These are phyloP conservation scores for Hypomontagnella submonticulosa DNA, from an alignment of 495 filamentous ascomycete genomes.

Conservation along the genomic window DNA sequence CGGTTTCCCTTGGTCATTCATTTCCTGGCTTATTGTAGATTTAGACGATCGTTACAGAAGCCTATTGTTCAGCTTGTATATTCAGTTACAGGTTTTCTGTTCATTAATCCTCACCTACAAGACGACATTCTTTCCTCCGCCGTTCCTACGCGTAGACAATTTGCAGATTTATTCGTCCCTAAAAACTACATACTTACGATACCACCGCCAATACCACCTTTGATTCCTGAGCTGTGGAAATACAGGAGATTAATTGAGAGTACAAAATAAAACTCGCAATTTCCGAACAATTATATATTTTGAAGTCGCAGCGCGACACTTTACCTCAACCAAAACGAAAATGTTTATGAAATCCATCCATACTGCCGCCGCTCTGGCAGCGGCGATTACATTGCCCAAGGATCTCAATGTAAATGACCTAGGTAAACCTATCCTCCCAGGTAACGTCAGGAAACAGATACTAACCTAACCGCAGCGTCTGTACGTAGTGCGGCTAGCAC, in stretches of 20 bases:
- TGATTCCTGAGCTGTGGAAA: slow-evolving; percentile 13
- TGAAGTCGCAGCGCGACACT: slow-evolving; percentile 31
- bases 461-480: slow-evolving; percentile 52
- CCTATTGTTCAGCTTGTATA: slow-evolving; percentile 15
- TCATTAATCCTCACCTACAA: slow-evolving; percentile 23
- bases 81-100: slow-evolving; percentile 13
- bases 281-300: slow-evolving; percentile 27
- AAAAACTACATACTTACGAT: slow-evolving; percentile 8
- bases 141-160: slow-evolving; percentile 2
- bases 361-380: slow-evolving; percentile 45
- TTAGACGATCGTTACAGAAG: slow-evolving; percentile 21
- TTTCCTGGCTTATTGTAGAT: slow-evolving; percentile 25
- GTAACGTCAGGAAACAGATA: background rate
- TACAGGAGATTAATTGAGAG: slow-evolving; percentile 24
- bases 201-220: slow-evolving; percentile 10
- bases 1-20: slow-evolving; percentile 11
- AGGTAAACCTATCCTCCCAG: slow-evolving; percentile 38
- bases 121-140: slow-evolving; percentile 8
- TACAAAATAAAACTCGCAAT: slow-evolving; percentile 29
- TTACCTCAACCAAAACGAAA: slow-evolving; percentile 8
- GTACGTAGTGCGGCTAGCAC: slow-evolving; percentile 60
- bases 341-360: slow-evolving; percentile 50
- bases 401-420: slow-evolving; percentile 57
- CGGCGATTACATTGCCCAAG: slow-evolving; percentile 50
- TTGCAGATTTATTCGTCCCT: slow-evolving; percentile 20